A percentile compares a stretch with the other conserved stretches of the same genome.
These are phyloP conservation scores for Rhynchospora pubera DNA, from an alignment of 176 grass and related monocot species.

Conservation along the genomic window DNA sequence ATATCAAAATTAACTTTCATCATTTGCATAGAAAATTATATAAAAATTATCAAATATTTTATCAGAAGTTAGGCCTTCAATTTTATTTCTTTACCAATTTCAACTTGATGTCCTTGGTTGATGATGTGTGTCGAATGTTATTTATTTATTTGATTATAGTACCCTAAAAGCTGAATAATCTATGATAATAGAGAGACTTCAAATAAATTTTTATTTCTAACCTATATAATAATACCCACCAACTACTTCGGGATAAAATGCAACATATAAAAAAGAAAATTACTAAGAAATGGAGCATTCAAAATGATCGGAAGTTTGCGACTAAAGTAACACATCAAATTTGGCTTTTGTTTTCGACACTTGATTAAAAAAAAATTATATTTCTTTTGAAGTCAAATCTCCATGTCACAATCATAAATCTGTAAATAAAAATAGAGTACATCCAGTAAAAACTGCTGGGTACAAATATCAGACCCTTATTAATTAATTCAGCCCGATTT, in stretches of 20 bases:
- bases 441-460: not conserved
- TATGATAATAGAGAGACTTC: too few species aligned
- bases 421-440: not conserved
- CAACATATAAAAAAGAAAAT: not conserved
- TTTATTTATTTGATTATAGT: too few species aligned
- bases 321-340: not conserved
- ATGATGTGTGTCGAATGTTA: too few species aligned
- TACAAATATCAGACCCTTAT: not conserved
- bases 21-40: too few species aligned
- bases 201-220: too few species aligned
- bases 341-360: not conserved
- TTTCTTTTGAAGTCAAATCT: not conserved
- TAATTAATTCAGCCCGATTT: constrained; percentile 6
- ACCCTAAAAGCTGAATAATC: too few species aligned
- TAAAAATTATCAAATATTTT: too few species aligned
- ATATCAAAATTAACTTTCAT: too few species aligned
- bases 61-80: too few species aligned
- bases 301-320: not conserved
- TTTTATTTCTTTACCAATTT: too few species aligned
- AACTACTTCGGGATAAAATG: not conserved
- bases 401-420: not conserved
- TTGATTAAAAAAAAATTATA: not conserved
- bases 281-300: not conserved
- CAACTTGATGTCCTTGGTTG: too few species aligned
- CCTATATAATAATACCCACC: too few species aligned